These are phyloP conservation scores for Zygosaccharomyces kombuchaensis DNA, from an alignment of 805 yeast genomes.

Conservation along the genomic window DNA sequence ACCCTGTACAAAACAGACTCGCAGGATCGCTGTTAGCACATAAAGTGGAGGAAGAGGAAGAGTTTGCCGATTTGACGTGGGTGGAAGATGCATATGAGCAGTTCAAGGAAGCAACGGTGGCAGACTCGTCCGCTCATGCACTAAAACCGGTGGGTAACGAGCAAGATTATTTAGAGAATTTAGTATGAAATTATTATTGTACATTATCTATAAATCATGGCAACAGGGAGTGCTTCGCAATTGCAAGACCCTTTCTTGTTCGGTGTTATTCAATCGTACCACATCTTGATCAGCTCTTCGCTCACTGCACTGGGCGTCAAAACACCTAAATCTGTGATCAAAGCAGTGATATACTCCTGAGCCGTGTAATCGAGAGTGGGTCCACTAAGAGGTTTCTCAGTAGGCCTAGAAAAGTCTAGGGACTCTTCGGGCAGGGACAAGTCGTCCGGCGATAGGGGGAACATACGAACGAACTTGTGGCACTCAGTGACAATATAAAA, in stretches of 20 bases:
- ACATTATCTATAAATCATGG: slow-evolving; percentile 4
- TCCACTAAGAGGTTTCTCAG: slow-evolving; percentile 32
- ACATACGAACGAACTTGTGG: slow-evolving; percentile 93
- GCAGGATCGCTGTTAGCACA: slow-evolving; percentile 69
- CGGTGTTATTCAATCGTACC: slow-evolving; percentile 66
- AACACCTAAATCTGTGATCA: slow-evolving; percentile 94
- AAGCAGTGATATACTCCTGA: slow-evolving; percentile 90
- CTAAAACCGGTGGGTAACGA: slow-evolving; percentile 25
- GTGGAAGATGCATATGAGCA: slow-evolving; percentile 37
- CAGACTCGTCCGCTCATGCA: slow-evolving; percentile 22
- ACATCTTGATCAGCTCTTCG: slow-evolving; percentile 96
- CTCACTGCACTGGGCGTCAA: slow-evolving; percentile 96
- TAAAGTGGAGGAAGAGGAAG: slow-evolving; percentile 60
- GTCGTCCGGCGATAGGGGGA: slow-evolving; percentile 90
- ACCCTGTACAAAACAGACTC: slow-evolving; percentile 53
- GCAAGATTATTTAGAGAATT: slow-evolving; percentile 26
- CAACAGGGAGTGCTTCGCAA: not conserved
- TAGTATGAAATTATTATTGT: slow-evolving; percentile 7
- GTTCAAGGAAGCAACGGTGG: slow-evolving; percentile 24
- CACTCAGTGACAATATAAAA: slow-evolving; percentile 91
- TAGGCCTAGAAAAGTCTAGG: slow-evolving; percentile 40
- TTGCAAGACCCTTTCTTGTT: not conserved
- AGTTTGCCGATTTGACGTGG: slow-evolving; percentile 43
- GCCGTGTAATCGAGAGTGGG: slow-evolving; percentile 90
- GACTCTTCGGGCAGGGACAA: slow-evolving; percentile 58